Base-by-base conservation (phyloP, 2,329 filamentous ascomycete genomes). In the Fusarium neocosmosporiellum region DNA sequence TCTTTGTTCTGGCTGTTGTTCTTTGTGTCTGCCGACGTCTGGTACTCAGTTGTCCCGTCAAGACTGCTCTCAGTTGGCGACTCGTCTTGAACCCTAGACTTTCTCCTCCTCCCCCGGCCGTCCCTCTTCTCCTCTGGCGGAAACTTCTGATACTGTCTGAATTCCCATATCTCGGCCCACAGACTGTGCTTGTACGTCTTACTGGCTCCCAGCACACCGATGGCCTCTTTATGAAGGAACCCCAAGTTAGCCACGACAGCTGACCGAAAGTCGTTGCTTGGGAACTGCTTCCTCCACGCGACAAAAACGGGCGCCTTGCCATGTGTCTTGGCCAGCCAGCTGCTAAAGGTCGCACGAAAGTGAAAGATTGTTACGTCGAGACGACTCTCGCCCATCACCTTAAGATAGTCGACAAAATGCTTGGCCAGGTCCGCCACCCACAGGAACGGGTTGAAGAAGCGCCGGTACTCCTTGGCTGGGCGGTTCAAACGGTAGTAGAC, bases 381-480 rank as follows among this genome's bases (percentile, higher is more conserved):
- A 0, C 74, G 57, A 14, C 71, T 69, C 10, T 79, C 72, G 4
- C 79, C 73, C 66, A 84, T 80, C 11, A 78, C 58, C 4, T 81
- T 79, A 55, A 93, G 83, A 72, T 88, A 96, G 69, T 95, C 92
- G 1, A 95, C 85, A 27, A 93, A 87, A 74, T 94, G 90, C 77
- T 95, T 96, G 0, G 88, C 86, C 1, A 96, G 83, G 60, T 92
- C 87, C 0, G 90, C 91, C 1, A 95, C 80, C 93, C 93, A 96
- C 0, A 91, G 67, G 69, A 94, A 96, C 0, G 89, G 86, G 0
- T 81, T 57, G 66, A 91, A 88, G 74, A 91, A 95, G 2, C 89
- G 82, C 13, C 68, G 70, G 75, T 96, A 97, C 39, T 91, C 89
- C 0, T 70, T 31, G 0, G 89, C 84, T 0, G 94, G 92, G 0